These are phyloP conservation scores for Candida glucosophila DNA, from an alignment of 1,139 yeast species.

Conservation along the genomic window DNA sequence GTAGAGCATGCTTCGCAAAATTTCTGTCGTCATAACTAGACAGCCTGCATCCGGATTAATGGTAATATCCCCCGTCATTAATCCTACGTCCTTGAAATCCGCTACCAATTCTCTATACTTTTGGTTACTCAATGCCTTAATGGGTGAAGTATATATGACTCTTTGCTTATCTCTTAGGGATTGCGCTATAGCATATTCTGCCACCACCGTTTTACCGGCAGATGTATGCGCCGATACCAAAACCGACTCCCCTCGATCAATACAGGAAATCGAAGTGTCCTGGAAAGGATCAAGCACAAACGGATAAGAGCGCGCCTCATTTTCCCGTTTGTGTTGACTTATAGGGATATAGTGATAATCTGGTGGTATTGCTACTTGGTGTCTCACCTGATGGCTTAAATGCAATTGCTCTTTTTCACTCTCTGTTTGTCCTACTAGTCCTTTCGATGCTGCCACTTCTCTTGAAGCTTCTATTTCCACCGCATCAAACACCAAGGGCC, in stretches of 20 bases:
- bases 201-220: constrained; percentile 98
- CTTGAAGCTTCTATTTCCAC: constrained; percentile 88
- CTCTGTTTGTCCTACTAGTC: constrained; percentile 41
- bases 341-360: constrained; percentile 83
- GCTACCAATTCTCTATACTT: constrained; percentile 89
- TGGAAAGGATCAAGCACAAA: constrained; percentile 93
- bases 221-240: constrained; percentile 97
- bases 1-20: constrained; percentile 84
- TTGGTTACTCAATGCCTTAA: constrained; percentile 93
- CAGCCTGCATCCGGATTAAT: constrained; percentile 96
- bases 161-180: constrained; percentile 84
- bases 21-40: constrained; percentile 96
- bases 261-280: constrained; percentile 89
- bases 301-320: constrained; percentile 84
- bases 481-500: constrained; percentile 79
- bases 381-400: constrained; percentile 88
- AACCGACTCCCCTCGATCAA: constrained; percentile 92
- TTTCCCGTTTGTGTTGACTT: constrained; percentile 65
- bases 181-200: constrained; percentile 97
- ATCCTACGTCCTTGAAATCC: constrained; percentile 92
- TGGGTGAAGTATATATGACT: constrained; percentile 95
- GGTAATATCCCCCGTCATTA: constrained; percentile 97
- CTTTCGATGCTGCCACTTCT: constrained; percentile 75
- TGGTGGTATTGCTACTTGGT: constrained; percentile 95
- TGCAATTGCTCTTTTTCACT: constrained; percentile 43